phyloP scores from a whole-genome alignment of 495 filamentous ascomycete species.

The Bathelium albidoporum region DNA sequence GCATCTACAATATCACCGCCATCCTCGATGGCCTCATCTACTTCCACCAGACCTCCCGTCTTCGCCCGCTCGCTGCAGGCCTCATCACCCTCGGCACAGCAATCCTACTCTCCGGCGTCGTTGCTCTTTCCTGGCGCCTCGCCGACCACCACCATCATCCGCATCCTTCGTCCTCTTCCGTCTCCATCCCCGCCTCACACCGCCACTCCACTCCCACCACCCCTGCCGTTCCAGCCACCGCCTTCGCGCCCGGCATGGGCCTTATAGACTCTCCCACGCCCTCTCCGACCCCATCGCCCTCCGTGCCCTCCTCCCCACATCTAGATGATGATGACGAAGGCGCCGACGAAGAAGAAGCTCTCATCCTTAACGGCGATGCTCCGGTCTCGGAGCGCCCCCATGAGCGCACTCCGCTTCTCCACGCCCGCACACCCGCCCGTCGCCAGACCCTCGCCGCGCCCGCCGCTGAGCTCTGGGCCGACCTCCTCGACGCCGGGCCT shows the following conservation, averaged over 20 bases:
- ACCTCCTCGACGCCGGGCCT: conserved; percentile 20
- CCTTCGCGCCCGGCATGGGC: conserved; percentile 56
- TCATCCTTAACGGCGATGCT: neutral
- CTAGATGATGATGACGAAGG: too few relatives aligned
- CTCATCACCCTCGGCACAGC: conserved; percentile 81
- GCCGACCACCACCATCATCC: conserved; percentile 49
- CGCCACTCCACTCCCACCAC: neutral
- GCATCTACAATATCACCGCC: conserved; percentile 98
- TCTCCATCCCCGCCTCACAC: conserved; percentile 6
- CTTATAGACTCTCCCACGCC: conserved; percentile 40
- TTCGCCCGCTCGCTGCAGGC: conserved; percentile 62
- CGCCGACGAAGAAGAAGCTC: conserved; percentile 11
- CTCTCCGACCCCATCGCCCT: neutral
- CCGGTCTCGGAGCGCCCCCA: neutral
- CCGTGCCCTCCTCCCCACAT: too few relatives aligned
- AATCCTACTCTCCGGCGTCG: conserved; percentile 76
- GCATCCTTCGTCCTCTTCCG: conserved; percentile 15
- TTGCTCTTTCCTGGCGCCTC: conserved; percentile 89
- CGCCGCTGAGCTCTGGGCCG: conserved; percentile 25
- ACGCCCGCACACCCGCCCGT: conserved; percentile 16
- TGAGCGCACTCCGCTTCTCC: neutral
- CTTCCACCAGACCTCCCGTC: conserved; percentile 75
- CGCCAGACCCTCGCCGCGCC: conserved; percentile 20
- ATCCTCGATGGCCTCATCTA: conserved; percentile 97
- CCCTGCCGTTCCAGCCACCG: conserved; percentile 42